Conservation (phyloP, 1,284 basidiomycete species). For the Leccinum subrobustum region DNA sequence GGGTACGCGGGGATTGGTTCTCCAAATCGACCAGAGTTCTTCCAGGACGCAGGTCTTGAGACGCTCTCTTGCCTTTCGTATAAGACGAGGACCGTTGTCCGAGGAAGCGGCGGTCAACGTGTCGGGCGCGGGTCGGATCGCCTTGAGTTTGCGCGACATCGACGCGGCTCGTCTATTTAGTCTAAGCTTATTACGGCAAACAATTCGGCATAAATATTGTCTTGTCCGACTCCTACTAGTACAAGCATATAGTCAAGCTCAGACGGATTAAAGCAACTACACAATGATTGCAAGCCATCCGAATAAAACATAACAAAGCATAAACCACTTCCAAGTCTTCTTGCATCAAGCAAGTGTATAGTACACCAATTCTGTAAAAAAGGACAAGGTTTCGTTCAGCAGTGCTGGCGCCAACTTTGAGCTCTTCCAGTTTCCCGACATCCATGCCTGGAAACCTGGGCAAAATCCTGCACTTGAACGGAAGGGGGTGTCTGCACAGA, state of each 20-base stretch:
- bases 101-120: neutral
- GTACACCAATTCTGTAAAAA: neutral
- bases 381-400: neutral
- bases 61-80: constrained; percentile 13
- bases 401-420: neutral
- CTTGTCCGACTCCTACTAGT: neutral
- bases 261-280: too few species aligned
- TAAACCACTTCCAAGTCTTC: neutral
- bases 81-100: constrained; percentile 1
- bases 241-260: neutral
- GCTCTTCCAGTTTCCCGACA: neutral
- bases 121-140: neutral
- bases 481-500: neutral
- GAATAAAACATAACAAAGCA: neutral
- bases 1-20: constrained; percentile 28
- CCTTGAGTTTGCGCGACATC: neutral
- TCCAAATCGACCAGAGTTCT: constrained; percentile 34
- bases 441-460: neutral
- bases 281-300: neutral
- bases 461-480: neutral
- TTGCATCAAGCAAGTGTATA: neutral
- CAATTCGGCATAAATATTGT: neutral
- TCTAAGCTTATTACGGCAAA: neutral
- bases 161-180: neutral
- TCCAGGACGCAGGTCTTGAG: constrained; percentile 15